These are phyloP conservation scores for carrot (Daucus carota) DNA, from an alignment of 129 eudicot genomes.

Conservation along the genomic window DNA sequence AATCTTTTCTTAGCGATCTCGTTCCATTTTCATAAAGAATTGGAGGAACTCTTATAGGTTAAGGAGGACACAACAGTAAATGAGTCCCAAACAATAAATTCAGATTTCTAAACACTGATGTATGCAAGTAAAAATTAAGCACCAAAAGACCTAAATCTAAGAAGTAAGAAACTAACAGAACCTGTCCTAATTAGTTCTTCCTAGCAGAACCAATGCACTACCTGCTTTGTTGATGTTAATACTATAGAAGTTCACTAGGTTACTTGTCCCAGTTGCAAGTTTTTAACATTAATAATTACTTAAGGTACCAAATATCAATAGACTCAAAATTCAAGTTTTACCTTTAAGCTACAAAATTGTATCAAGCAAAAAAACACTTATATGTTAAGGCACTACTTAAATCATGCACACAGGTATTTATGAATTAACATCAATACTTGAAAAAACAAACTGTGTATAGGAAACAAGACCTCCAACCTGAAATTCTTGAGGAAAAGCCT, in stretches of 20 bases:
- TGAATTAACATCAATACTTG: neutral
- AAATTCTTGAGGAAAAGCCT: slow-evolving; percentile 67
- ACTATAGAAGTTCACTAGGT: neutral
- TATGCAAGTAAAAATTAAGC: neutral
- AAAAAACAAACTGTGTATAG: neutral
- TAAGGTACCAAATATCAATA: neutral
- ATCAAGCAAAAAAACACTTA: neutral
- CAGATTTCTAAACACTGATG: neutral
- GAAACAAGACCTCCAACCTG: slow-evolving; percentile 39
- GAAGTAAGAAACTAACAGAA: neutral
- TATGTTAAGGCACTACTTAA: neutral
- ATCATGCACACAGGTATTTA: neutral
- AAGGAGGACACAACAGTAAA: neutral
- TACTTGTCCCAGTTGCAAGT: neutral
- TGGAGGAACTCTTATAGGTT: neutral
- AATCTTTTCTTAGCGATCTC: neutral
- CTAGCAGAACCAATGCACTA: neutral
- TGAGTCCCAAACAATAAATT: neutral
- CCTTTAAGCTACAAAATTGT: neutral
- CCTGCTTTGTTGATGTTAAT: neutral
- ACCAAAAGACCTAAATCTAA: too few species aligned
- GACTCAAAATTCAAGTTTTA: neutral
- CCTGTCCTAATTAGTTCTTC: neutral
- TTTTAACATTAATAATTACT: neutral
- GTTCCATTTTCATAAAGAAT: neutral